phyloP scores from a whole-genome alignment of 129 eudicot genomes.

The Dittrichia graveolens region DNA sequence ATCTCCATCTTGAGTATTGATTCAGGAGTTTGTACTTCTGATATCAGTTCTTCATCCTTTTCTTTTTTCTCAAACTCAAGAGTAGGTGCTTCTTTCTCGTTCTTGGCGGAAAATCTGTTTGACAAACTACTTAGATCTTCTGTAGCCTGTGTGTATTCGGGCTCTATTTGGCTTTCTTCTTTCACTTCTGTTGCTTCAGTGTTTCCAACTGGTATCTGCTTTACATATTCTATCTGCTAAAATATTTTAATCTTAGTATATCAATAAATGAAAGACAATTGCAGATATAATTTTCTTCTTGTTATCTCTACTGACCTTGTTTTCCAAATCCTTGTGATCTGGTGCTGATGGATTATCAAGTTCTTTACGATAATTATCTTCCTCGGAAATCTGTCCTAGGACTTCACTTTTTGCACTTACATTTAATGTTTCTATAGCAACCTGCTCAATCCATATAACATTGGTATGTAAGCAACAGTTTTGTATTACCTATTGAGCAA shows the following conservation, averaged over 20 bases:
- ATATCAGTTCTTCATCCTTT: constrained; percentile 18
- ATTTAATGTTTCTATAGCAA: constrained; percentile 19
- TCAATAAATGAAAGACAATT: background rate
- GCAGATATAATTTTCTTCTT: constrained; percentile 1
- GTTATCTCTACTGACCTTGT: constrained; percentile 31
- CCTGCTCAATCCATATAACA: constrained; percentile 29
- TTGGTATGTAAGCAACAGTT: constrained; percentile 14
- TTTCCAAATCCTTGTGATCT: constrained; percentile 23
- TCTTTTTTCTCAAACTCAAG: constrained; percentile 1
- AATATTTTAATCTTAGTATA: constrained; percentile 12
- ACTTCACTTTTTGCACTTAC: constrained; percentile 21
- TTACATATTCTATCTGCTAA: constrained; percentile 19
- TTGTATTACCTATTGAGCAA: constrained; percentile 13
- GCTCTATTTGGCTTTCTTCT: constrained; percentile 21
- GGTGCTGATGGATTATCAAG: constrained; percentile 26
- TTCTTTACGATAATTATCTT: constrained; percentile 26
- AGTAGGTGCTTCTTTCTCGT: too few relatives aligned
- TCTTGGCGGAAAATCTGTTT: constrained; percentile 4
- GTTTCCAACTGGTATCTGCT: constrained; percentile 9
- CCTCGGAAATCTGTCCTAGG: constrained; percentile 21
- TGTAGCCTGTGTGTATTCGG: constrained; percentile 8
- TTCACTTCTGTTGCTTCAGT: constrained; percentile 24
- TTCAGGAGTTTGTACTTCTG: constrained; percentile 26
- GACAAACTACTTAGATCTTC: constrained; percentile 24
- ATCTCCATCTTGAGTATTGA: too few relatives aligned